phyloP scores from a whole-genome alignment of 352 stramenopile genomes.

The Bremia lactucae region DNA sequence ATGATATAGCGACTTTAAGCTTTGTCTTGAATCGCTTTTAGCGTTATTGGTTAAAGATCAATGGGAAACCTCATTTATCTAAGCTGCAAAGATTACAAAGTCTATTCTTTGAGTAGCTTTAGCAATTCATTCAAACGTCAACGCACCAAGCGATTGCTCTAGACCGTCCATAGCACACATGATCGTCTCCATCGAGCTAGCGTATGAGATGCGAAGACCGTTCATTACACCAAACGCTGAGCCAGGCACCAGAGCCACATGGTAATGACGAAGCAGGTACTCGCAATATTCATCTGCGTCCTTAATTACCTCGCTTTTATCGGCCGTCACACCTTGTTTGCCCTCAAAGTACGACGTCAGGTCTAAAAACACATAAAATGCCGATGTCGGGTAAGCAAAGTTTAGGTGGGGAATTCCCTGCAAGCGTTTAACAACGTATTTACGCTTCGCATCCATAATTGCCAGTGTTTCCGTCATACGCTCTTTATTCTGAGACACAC shows the following conservation, averaged over 20 bases:
- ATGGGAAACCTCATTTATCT: too few relatives aligned
- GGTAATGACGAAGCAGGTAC: constrained; percentile 88
- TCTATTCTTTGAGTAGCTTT: too few relatives aligned
- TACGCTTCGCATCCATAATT: constrained; percentile 78
- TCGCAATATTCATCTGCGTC: constrained; percentile 79
- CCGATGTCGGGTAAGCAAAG: constrained; percentile 83
- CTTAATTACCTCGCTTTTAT: constrained; percentile 35
- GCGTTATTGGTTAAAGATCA: too few relatives aligned
- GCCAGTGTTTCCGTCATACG: constrained; percentile 43
- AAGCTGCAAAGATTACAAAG: too few relatives aligned
- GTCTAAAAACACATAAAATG: constrained; percentile 95
- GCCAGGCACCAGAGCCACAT: constrained; percentile 91
- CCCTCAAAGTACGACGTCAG: constrained; percentile 73
- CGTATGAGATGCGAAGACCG: constrained; percentile 93
- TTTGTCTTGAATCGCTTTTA: too few relatives aligned
- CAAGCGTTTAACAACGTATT: constrained; percentile 84
- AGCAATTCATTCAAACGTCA: constrained; percentile 15
- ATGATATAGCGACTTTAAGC: too few relatives aligned
- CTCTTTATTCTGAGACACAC: constrained; percentile 29
- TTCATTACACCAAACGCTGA: constrained; percentile 90
- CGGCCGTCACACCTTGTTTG: constrained; percentile 28
- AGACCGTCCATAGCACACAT: constrained; percentile 52
- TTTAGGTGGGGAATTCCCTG: constrained; percentile 74
- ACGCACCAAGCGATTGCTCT: constrained; percentile 45
- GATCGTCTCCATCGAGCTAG: constrained; percentile 87